phyloP scores from a whole-genome alignment of 106 monocot species.

The Posidonia australis region DNA sequence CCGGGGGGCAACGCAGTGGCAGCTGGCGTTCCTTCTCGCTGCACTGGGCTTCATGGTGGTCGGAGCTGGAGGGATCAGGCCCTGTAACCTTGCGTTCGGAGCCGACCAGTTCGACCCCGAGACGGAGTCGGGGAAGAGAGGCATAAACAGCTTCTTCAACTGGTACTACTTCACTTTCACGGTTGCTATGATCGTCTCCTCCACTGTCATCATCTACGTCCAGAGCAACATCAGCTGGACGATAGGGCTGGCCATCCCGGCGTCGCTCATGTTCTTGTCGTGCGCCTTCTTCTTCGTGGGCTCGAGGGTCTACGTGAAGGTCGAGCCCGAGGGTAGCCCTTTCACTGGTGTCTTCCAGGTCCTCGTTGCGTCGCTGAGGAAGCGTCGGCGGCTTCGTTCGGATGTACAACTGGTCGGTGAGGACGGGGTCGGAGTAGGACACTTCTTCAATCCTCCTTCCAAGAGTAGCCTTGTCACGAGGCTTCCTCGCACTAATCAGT shows the following conservation, averaged over 20 bases:
- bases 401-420: background rate
- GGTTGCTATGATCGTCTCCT: constrained; percentile 42
- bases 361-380: constrained; percentile 10
- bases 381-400: background rate
- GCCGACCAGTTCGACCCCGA: constrained; percentile 56
- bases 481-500: constrained; percentile 13
- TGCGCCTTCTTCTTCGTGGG: constrained; percentile 39
- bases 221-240: constrained; percentile 70
- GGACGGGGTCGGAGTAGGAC: background rate
- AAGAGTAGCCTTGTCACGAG: background rate
- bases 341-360: constrained; percentile 23
- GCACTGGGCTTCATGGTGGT: background rate
- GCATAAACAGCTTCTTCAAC: constrained; percentile 84
- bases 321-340: constrained; percentile 20
- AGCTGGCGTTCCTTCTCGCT: background rate
- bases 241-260: constrained; percentile 44
- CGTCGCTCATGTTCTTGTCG: constrained; percentile 56
- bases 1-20: background rate
- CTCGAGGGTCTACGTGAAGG: constrained; percentile 31
- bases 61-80: constrained; percentile 11
- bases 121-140: constrained; percentile 48
- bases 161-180: constrained; percentile 91
- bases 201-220: constrained; percentile 67
- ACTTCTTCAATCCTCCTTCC: background rate
- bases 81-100: constrained; percentile 38